A percentile compares a stretch with the other conserved stretches of the same genome.
phyloP scores from a whole-genome alignment of 352 stramenopile genomes.

The Globisporangium nunn region DNA sequence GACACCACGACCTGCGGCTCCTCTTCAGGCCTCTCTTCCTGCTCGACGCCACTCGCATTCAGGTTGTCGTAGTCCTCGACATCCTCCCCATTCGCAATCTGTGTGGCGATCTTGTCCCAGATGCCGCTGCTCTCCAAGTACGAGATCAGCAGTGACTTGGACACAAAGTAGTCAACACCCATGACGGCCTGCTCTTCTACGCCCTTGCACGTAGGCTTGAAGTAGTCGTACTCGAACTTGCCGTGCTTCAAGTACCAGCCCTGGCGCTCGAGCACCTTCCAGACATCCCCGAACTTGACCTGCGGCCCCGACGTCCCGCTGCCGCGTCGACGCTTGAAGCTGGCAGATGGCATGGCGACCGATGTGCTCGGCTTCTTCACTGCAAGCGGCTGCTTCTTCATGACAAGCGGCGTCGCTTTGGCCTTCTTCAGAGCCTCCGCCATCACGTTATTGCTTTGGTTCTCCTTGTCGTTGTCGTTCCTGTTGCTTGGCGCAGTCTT shows the following conservation, averaged over 20 bases:
- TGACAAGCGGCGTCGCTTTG: not conserved
- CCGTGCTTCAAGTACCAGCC: conserved; percentile 44
- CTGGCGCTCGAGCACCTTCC: conserved; percentile 32
- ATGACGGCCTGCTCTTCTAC: conserved; percentile 22
- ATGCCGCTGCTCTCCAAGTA: conserved; percentile 47
- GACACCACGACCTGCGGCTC: not conserved
- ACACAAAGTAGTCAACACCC: conserved; percentile 50
- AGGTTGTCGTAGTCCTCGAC: conserved; percentile 11
- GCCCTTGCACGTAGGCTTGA: conserved; percentile 42
- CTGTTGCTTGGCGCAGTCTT: conserved; percentile 3
- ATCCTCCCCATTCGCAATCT: conserved; percentile 33
- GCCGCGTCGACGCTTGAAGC: conserved; percentile 1
- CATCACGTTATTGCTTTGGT: conserved; percentile 8
- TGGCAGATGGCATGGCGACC: not conserved
- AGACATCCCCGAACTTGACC: conserved; percentile 66
- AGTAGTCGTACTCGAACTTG: conserved; percentile 61
- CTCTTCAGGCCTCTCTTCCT: not conserved
- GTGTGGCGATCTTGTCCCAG: conserved; percentile 31
- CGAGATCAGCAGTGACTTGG: conserved; percentile 27
- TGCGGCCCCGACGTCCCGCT: conserved; percentile 3
- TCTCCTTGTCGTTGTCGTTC: conserved; percentile 15
- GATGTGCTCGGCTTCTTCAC: not conserved
- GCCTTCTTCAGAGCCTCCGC: not conserved
- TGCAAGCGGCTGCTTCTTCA: not conserved
- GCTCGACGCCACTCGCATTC: not conserved